Evolutionary conservation across 257 asterid genomes (phyloP).

Genomic region (Marsdenia floribunda): DNA sequence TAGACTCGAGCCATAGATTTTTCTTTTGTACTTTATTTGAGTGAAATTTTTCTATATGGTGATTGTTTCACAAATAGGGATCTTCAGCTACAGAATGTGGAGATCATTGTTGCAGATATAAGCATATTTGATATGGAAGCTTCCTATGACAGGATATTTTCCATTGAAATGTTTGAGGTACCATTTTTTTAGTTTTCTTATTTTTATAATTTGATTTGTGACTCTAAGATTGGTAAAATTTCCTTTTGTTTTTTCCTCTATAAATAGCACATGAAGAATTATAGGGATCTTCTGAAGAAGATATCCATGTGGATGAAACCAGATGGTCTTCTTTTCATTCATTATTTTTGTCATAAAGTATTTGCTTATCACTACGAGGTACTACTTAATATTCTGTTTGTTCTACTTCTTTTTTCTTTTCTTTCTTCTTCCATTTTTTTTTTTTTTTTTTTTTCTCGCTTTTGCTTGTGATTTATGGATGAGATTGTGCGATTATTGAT

Average conservation of each 20-base stretch:
- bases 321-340: constrained; percentile 69
- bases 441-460: not conserved
- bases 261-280: constrained; percentile 88
- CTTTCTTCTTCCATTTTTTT: too few relatives aligned
- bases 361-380: constrained; percentile 97
- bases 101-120: constrained; percentile 77
- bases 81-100: constrained; percentile 60
- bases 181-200: not conserved
- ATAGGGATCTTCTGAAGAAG: constrained; percentile 72
- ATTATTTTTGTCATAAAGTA: constrained; percentile 80
- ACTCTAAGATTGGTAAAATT: constrained; percentile 1
- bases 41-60: not conserved
- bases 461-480: constrained; percentile 6
- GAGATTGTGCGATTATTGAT: not conserved
- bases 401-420: not conserved
- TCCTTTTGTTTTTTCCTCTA: constrained; percentile 4
- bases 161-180: constrained; percentile 96
- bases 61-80: constrained; percentile 30
- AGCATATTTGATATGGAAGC: constrained; percentile 77
- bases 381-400: not conserved
- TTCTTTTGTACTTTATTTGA: not conserved
- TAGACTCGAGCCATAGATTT: not conserved
- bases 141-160: constrained; percentile 75
- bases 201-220: not conserved
- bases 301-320: constrained; percentile 81